Base-by-base conservation (phyloP, 108 stramenopile genomes). In the Conticribra weissflogii region DNA sequence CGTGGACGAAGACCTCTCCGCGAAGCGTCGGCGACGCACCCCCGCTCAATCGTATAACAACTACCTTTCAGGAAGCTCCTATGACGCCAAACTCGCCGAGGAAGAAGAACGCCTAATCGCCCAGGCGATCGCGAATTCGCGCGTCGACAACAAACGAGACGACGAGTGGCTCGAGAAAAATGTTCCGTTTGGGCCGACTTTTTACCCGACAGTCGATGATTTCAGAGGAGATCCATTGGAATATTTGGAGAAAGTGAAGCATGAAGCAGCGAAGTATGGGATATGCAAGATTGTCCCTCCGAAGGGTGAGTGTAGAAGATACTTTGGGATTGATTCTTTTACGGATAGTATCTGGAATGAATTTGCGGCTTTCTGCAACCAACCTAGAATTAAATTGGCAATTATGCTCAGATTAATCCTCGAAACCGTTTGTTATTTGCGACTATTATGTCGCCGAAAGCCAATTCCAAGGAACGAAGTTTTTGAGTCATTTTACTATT, bases 261-360 rank as follows among this genome's bases (percentile, higher is more conserved):
- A 82, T 9, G 81, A 82, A 44, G 99, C 97, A 18, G 91, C 96
- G 78, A 49, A 63, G 36, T 96, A 90, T 71, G 98, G 98, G 61
- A 97, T 99, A 70, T 89, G 86, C 70, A 98, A 96, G 78, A 98
- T 99, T 59, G 96, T 98, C 0, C 98, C 98, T 54, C 98, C 98
- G 1, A 62, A 78, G 32, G 98, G 96, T 34, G 96, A 96, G 98
- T 64, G 48, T 31, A 16, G 36, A 27, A 52, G 47, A 31, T 29
- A 59, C 30, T 27, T 59, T 60, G 23, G 24, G n/a, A 21, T 7
- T 5, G 8, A 3, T 25, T 56, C 4, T 8, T 25, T 3, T 24
- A 25, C 36, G 16, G 33, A 5, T 9, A 4, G 49, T 58, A 50
- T 41, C 12, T 41, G 5, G 36, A 5, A 5, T 41, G 5, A 12